These are phyloP conservation scores for Linnemannia zychae DNA, from an alignment of 192 early-diverging fungal genomes.

Conservation along the genomic window DNA sequence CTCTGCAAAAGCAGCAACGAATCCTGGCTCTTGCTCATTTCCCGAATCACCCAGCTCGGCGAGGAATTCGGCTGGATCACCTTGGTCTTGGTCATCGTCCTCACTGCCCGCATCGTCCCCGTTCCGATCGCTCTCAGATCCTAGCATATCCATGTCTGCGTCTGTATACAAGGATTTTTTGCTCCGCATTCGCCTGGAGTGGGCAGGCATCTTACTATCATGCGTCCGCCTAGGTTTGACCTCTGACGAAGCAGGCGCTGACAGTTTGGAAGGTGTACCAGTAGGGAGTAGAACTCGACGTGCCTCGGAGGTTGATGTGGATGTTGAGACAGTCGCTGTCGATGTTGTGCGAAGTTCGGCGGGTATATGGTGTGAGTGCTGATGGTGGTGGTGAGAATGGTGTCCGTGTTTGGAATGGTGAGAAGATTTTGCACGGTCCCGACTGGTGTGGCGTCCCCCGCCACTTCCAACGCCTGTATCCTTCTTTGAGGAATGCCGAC, in stretches of 20 bases:
- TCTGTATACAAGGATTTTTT: slow-evolving; percentile 51
- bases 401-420: slow-evolving; percentile 10
- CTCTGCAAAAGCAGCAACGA: slow-evolving; percentile 50
- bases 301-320: slow-evolving; percentile 47
- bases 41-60: slow-evolving; percentile 31
- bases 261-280: background rate
- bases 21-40: slow-evolving; percentile 41
- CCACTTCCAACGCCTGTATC: background rate
- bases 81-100: slow-evolving; percentile 10
- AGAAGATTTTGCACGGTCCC: slow-evolving; percentile 3
- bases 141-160: slow-evolving; percentile 47
- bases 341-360: background rate
- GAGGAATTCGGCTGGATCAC: slow-evolving; percentile 23
- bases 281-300: slow-evolving; percentile 16
- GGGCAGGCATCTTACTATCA: background rate
- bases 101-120: background rate
- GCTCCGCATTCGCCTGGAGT: background rate
- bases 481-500: slow-evolving; percentile 24
- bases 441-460: slow-evolving; percentile 3
- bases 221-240: background rate
- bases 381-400: slow-evolving; percentile 15
- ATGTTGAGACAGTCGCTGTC: slow-evolving; percentile 42
- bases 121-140: slow-evolving; percentile 25
- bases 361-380: background rate
- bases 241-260: background rate